Evolutionary conservation across 371 early-diverging fungal genomes (phyloP).

Genomic region (Lichtheimia ornata): DNA sequence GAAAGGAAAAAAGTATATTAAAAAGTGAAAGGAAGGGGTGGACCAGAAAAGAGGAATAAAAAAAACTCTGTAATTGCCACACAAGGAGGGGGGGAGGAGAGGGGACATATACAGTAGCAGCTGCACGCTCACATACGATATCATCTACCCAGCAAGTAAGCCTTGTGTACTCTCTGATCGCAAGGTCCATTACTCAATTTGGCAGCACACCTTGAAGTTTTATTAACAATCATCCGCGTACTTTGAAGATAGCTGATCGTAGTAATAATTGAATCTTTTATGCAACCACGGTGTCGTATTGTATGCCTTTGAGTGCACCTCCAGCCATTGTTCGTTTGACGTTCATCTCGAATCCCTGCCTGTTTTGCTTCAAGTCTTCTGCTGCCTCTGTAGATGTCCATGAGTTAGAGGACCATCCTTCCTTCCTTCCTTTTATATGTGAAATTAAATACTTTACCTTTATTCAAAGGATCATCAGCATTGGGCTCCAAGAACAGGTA

Average conservation of each 20-base stretch:
- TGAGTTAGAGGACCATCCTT: no score
- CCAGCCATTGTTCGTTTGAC: conserved; percentile 74
- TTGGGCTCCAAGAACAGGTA: conserved; percentile 98
- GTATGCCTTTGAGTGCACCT: conserved; percentile 57
- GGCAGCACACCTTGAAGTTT: conserved; percentile 4
- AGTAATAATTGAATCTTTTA: background rate
- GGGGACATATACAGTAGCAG: no score
- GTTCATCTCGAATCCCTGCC: conserved; percentile 63
- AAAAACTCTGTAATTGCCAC: no score
- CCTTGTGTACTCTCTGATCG: background rate
- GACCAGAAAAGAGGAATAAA: conserved; percentile 7
- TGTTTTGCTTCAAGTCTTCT: conserved; percentile 66
- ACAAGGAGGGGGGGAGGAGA: no score
- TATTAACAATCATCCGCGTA: background rate
- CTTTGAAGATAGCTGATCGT: background rate
- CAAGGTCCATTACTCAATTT: conserved; percentile 13
- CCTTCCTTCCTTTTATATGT: no score
- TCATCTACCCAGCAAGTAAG: background rate
- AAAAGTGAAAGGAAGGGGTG: conserved; percentile 12
- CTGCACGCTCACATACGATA: background rate
- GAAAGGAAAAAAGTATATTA: conserved; percentile 7
- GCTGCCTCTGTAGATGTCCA: conserved; percentile 66
- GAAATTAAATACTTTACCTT: conserved; percentile 44
- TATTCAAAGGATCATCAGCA: conserved; percentile 99
- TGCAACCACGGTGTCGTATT: conserved; percentile 64